Conservation (phyloP, 768 basidiomycete species). For the Trametes villosa region DNA sequence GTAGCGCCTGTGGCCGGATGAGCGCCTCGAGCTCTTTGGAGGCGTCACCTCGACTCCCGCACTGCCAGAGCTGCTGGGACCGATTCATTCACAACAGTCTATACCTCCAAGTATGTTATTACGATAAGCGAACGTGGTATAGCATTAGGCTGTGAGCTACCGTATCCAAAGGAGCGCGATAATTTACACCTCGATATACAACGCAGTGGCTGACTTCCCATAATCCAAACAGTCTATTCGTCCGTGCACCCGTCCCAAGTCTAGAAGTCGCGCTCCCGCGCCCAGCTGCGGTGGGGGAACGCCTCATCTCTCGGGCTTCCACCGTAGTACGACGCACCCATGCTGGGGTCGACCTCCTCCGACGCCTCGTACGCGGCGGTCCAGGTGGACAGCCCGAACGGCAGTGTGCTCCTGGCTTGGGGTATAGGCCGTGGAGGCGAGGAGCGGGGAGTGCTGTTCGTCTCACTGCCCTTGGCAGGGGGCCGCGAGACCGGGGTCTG, state of each 20-base stretch:
- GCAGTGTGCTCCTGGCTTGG: slow-evolving; percentile 31
- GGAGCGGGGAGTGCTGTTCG: slow-evolving; percentile 13
- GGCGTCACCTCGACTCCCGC: no score
- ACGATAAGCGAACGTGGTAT: slow-evolving; percentile 15
- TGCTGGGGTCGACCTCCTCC: slow-evolving; percentile 8
- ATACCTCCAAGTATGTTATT: no score
- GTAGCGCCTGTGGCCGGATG: no score
- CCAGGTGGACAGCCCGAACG: slow-evolving; percentile 43
- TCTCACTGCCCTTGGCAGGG: slow-evolving; percentile 5
- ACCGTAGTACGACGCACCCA: slow-evolving; percentile 15
- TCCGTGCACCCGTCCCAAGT: background rate
- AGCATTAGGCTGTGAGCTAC: slow-evolving; percentile 11
- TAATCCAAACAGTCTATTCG: background rate
- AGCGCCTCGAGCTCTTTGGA: no score
- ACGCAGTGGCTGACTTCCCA: background rate
- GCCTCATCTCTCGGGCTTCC: slow-evolving; percentile 26
- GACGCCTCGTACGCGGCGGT: slow-evolving; percentile 26
- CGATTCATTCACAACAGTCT: no score
- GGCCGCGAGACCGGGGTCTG: slow-evolving; percentile 12
- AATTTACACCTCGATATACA: slow-evolving; percentile 21
- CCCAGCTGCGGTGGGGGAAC: slow-evolving; percentile 24
- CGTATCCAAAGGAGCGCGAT: slow-evolving; percentile 4
- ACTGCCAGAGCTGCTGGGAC: no score
- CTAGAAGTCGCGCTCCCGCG: slow-evolving; percentile 20
- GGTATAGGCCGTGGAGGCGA: slow-evolving; percentile 28